Conservation (phyloP, 2,329 filamentous ascomycete species). For the Fusarium palustre region DNA sequence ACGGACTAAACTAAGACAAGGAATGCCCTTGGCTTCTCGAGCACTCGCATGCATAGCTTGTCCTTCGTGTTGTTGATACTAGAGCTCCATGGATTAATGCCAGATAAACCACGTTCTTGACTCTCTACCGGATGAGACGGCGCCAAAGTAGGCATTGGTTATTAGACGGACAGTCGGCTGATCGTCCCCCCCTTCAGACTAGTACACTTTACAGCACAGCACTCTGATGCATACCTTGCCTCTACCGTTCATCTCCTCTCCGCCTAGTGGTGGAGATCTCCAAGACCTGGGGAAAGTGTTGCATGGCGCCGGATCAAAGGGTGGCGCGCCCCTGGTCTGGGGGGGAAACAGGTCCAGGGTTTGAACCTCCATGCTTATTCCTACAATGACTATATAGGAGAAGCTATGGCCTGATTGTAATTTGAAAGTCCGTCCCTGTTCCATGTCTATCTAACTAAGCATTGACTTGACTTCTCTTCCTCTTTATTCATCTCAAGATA, state of each 20-base stretch:
- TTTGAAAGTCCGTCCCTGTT: constrained; percentile 33
- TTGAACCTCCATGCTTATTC: constrained; percentile 25
- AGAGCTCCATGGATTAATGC: constrained; percentile 29
- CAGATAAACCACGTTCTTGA: constrained; percentile 19
- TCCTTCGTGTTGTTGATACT: constrained; percentile 10
- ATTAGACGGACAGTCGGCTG: background rate
- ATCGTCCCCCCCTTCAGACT: background rate
- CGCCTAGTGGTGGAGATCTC: constrained; percentile 47
- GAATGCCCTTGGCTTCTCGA: background rate
- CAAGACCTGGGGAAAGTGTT: constrained; percentile 29
- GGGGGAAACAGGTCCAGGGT: constrained; percentile 17
- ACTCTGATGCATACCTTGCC: background rate
- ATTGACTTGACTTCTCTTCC: constrained; percentile 21
- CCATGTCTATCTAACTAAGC: constrained; percentile 13
- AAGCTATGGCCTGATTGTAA: constrained; percentile 37
- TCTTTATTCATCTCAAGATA: constrained; percentile 31
- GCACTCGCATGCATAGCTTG: background rate
- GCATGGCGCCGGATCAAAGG: constrained; percentile 45
- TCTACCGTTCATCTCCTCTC: constrained; percentile 24
- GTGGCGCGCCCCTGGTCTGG: constrained; percentile 46
- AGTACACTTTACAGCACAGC: background rate
- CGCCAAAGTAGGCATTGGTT: constrained; percentile 16
- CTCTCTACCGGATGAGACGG: constrained; percentile 31
- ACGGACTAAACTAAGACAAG: background rate
- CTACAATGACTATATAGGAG: constrained; percentile 20